These are phyloP conservation scores for Suillus bovinus DNA, from an alignment of 768 basidiomycete genomes.

Conservation along the genomic window DNA sequence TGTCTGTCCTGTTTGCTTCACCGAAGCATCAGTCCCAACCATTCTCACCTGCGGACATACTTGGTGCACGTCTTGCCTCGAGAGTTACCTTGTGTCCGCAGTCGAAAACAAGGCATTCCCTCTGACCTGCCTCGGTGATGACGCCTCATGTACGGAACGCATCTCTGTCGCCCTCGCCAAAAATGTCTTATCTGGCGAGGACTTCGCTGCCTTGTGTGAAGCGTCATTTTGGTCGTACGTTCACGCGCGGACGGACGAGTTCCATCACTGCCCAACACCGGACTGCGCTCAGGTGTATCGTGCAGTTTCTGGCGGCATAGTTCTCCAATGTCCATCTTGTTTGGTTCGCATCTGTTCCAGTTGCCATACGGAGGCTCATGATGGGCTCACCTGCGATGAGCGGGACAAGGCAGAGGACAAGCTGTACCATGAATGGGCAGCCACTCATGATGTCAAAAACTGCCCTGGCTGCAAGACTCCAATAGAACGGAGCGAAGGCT, in stretches of 20 bases:
- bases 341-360: slow-evolving; percentile 65
- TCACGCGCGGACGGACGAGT: slow-evolving; percentile 58
- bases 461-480: slow-evolving; percentile 72
- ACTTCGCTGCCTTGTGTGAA: slow-evolving; percentile 56
- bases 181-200: slow-evolving; percentile 46
- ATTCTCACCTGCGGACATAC: slow-evolving; percentile 63
- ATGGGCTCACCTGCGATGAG: slow-evolving; percentile 65
- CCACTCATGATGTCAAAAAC: slow-evolving; percentile 62
- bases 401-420: slow-evolving; percentile 50
- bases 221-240: slow-evolving; percentile 65
- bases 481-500: slow-evolving; percentile 75
- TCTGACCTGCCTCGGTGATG: slow-evolving; percentile 67
- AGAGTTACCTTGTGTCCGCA: slow-evolving; percentile 57
- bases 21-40: slow-evolving; percentile 50
- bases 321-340: slow-evolving; percentile 72
- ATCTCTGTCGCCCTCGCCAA: slow-evolving; percentile 57
- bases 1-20: slow-evolving; percentile 72
- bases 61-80: slow-evolving; percentile 67
- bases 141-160: slow-evolving; percentile 54
- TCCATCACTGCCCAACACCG: slow-evolving; percentile 76
- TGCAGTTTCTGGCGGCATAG: slow-evolving; percentile 44
- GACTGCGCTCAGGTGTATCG: slow-evolving; percentile 80
- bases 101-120: slow-evolving; percentile 64
- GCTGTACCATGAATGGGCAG: slow-evolving; percentile 66
- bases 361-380: slow-evolving; percentile 63